Evolutionary conservation across 2,329 filamentous ascomycete genomes (phyloP).

Genomic region (Dactylellina drechsleri): DNA sequence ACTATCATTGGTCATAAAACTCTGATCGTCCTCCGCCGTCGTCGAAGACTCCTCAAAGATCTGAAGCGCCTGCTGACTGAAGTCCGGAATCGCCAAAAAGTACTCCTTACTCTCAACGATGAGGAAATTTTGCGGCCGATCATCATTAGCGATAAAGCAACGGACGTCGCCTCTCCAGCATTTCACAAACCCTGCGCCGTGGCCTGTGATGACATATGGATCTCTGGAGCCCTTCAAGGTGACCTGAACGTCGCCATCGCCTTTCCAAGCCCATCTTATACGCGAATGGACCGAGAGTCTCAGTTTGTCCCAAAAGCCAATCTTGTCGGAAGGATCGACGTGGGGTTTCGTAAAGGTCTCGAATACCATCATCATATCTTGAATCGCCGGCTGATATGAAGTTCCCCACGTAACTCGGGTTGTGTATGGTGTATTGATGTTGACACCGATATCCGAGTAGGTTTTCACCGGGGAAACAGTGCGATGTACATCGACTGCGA

Average conservation of each 20-base stretch:
- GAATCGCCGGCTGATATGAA: slow-evolving; percentile 95
- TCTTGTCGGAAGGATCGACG: slow-evolving; percentile 88
- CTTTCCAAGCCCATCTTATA: slow-evolving; percentile 83
- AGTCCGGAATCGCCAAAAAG: slow-evolving; percentile 92
- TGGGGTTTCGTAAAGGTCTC: slow-evolving; percentile 97
- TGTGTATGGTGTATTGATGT: slow-evolving; percentile 91
- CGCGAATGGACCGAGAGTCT: slow-evolving; percentile 92
- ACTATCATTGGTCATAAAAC: slow-evolving; percentile 71
- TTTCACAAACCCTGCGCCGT: slow-evolving; percentile 95
- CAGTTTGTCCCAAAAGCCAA: slow-evolving; percentile 99
- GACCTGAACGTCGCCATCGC: slow-evolving; percentile 93
- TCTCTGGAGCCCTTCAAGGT: slow-evolving; percentile 91
- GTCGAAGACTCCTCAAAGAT: slow-evolving; percentile 63
- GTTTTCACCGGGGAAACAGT: slow-evolving; percentile 96
- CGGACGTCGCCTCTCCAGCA: slow-evolving; percentile 96
- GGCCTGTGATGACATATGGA: slow-evolving; percentile 90
- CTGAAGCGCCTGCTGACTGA: slow-evolving; percentile 84
- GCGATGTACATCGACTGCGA: slow-evolving; percentile 84
- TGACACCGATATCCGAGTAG: slow-evolving; percentile 89
- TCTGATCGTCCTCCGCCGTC: slow-evolving; percentile 68
- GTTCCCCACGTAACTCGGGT: slow-evolving; percentile 97
- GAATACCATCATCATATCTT: slow-evolving; percentile 99
- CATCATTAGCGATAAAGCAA: slow-evolving; percentile 83
- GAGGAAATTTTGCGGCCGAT: slow-evolving; percentile 93
- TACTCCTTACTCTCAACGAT: slow-evolving; percentile 95